A percentile compares a stretch with the other conserved stretches of the same genome.
phyloP scores from a whole-genome alignment of 2,329 filamentous ascomycete genomes.

The Verticillium alfalfae region DNA sequence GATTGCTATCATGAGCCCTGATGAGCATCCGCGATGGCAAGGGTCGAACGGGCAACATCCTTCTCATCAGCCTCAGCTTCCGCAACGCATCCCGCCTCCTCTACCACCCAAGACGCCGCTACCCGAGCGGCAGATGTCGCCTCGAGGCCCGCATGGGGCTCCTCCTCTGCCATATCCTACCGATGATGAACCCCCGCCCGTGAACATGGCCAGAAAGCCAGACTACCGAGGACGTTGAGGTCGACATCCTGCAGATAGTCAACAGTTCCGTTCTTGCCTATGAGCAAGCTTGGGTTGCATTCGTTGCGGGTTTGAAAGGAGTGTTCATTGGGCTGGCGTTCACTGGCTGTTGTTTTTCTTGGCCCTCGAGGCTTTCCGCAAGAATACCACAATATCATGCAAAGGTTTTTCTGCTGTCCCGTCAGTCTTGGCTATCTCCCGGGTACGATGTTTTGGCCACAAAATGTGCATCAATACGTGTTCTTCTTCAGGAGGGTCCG shows the following conservation, averaged over 20 bases:
- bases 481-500: no score
- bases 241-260: not conserved
- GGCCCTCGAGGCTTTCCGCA: not conserved
- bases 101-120: constrained; percentile 74
- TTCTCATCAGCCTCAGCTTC: constrained; percentile 17
- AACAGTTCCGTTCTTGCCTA: not conserved
- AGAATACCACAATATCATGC: not conserved
- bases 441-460: no score
- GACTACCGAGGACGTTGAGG: constrained; percentile 52
- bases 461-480: no score
- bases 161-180: constrained; percentile 67
- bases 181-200: constrained; percentile 71
- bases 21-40: constrained; percentile 48
- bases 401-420: not conserved
- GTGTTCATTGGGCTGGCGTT: not conserved
- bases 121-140: constrained; percentile 38
- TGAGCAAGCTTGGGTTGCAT: not conserved
- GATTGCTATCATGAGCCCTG: constrained; percentile 56
- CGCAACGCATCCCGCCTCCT: constrained; percentile 51
- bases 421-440: no score
- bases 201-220: constrained; percentile 84
- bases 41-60: constrained; percentile 6
- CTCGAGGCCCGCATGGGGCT: constrained; percentile 27
- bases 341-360: not conserved
- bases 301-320: not conserved